Evolutionary conservation across 2,329 filamentous ascomycete genomes (phyloP).

Genomic region (Sarocladium strictum): DNA sequence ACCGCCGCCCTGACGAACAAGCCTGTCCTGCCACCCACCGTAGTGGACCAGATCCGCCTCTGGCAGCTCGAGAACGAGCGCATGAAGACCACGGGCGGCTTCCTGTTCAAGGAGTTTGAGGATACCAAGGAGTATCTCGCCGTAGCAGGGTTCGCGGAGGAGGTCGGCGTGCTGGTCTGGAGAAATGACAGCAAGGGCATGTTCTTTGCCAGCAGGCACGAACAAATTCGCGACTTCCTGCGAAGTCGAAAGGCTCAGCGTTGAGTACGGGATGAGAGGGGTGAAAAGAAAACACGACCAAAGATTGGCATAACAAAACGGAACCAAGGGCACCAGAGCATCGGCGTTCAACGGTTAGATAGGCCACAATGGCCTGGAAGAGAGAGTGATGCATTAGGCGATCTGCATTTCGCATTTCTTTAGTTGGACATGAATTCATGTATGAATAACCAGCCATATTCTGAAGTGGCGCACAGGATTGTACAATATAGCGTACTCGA

Average conservation of each 20-base stretch:
- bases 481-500: too few species aligned
- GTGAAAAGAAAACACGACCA: neutral
- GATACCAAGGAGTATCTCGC: conserved; percentile 63
- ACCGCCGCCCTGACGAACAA: conserved; percentile 49
- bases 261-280: neutral
- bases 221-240: conserved; percentile 80
- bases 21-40: conserved; percentile 84
- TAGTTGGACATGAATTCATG: too few species aligned
- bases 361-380: too few species aligned
- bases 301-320: neutral
- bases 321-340: neutral
- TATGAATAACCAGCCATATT: too few species aligned
- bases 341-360: too few species aligned
- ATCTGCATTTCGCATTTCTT: too few species aligned
- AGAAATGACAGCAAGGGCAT: conserved; percentile 70
- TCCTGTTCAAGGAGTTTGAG: conserved; percentile 84
- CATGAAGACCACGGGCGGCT: conserved; percentile 78
- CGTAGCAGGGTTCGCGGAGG: conserved; percentile 73
- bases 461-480: too few species aligned
- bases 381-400: too few species aligned
- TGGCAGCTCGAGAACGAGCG: conserved; percentile 98
- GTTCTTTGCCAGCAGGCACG: conserved; percentile 89
- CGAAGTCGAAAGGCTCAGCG: conserved; percentile 52
- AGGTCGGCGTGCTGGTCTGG: conserved; percentile 87
- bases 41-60: conserved; percentile 92